Conservation (phyloP, 140 eudicot genomes). For the Artemisia princeps region DNA sequence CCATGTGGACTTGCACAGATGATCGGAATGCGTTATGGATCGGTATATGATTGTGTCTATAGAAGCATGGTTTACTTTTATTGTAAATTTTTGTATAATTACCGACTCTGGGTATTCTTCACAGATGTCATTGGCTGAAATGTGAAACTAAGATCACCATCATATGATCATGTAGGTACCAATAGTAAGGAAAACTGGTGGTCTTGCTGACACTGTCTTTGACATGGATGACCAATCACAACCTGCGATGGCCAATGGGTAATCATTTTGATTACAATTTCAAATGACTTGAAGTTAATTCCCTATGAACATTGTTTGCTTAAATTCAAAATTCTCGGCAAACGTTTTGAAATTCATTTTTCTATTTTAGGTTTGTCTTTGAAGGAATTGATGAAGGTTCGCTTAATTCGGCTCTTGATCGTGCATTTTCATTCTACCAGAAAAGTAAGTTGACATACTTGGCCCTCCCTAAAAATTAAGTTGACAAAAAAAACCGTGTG, state of each 20-base stretch:
- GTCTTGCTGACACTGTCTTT: slow-evolving; percentile 86
- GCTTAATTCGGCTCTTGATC: slow-evolving; percentile 47
- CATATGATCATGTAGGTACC: slow-evolving; percentile 49
- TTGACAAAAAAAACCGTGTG: neutral
- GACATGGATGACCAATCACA: slow-evolving; percentile 68
- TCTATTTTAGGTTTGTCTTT: slow-evolving; percentile 51
- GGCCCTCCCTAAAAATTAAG: neutral
- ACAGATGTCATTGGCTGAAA: neutral
- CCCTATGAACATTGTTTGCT: slow-evolving; percentile 4
- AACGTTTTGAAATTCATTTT: neutral
- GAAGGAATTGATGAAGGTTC: slow-evolving; percentile 84
- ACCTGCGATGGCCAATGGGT: slow-evolving; percentile 63
- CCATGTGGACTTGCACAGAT: slow-evolving; percentile 91
- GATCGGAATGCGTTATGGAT: slow-evolving; percentile 94
- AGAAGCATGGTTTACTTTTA: neutral
- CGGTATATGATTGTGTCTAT: slow-evolving; percentile 37
- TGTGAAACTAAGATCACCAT: neutral
- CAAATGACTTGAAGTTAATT: neutral
- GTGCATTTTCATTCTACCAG: slow-evolving; percentile 50
- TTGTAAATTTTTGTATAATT: neutral
- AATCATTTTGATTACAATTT: slow-evolving; percentile 19
- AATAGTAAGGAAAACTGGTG: slow-evolving; percentile 76
- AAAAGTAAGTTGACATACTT: slow-evolving; percentile 45
- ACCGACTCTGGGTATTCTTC: neutral
- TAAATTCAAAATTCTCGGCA: neutral